These are phyloP conservation scores for Paracorniculantispora psalliotae DNA, from an alignment of 2,329 filamentous ascomycete genomes.

Conservation along the genomic window DNA sequence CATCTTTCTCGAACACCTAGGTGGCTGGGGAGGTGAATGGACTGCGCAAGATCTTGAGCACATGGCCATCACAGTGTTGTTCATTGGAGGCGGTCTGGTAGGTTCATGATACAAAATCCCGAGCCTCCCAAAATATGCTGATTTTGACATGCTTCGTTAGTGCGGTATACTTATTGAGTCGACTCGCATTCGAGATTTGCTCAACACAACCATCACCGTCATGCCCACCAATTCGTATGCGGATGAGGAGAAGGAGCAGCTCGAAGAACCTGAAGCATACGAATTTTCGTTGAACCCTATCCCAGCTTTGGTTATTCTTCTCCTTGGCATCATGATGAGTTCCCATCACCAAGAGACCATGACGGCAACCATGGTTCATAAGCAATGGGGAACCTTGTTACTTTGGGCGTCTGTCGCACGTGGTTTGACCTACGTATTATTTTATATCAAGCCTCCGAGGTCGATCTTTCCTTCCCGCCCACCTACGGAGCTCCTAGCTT, in stretches of 20 bases:
- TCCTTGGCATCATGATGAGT: slow-evolving; percentile 92
- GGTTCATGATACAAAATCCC: slow-evolving; percentile 33
- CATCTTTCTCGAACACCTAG: slow-evolving; percentile 86
- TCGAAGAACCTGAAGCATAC: slow-evolving; percentile 59
- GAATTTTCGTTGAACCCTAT: slow-evolving; percentile 79
- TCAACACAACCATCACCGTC: slow-evolving; percentile 49
- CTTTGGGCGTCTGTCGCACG: slow-evolving; percentile 76
- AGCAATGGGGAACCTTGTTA: slow-evolving; percentile 86
- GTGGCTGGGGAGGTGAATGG: slow-evolving; percentile 66
- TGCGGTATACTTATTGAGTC: slow-evolving; percentile 86
- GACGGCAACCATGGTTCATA: slow-evolving; percentile 87
- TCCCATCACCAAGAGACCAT: slow-evolving; percentile 80
- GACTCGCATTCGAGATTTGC: slow-evolving; percentile 58
- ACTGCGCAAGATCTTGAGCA: slow-evolving; percentile 81
- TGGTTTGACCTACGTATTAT: slow-evolving; percentile 70
- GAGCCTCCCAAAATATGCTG: too few relatives aligned
- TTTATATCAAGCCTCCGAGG: slow-evolving; percentile 75
- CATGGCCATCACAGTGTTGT: slow-evolving; percentile 85
- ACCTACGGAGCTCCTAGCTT: slow-evolving; percentile 80
- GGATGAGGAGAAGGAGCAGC: slow-evolving; percentile 46
- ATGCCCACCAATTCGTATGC: slow-evolving; percentile 30
- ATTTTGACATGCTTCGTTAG: slow-evolving; percentile 27
- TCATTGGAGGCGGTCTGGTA: slow-evolving; percentile 86
- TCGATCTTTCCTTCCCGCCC: slow-evolving; percentile 79
- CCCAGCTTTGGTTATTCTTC: slow-evolving; percentile 77